Percentiles rank a stretch among this genome's conserved stretches.
phyloP scores from a whole-genome alignment of 2,329 filamentous ascomycete species.

The Rugonectria rugulosa region DNA sequence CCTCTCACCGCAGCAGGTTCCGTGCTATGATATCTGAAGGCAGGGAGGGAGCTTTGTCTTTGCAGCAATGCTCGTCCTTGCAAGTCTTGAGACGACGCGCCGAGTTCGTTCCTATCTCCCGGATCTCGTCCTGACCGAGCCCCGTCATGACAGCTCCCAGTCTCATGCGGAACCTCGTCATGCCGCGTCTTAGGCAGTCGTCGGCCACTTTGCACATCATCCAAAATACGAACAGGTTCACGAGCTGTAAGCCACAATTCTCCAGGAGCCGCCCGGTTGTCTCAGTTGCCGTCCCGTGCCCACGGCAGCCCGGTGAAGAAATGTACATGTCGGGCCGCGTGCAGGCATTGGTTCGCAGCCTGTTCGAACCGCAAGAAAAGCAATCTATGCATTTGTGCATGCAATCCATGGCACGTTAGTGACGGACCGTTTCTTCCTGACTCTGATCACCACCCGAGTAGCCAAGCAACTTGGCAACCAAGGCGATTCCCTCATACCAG shows the following conservation, averaged over 20 bases:
- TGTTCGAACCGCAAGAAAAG: constrained; percentile 6
- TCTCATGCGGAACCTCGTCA: neutral
- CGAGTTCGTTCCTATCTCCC: no score
- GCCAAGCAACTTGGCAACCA: neutral
- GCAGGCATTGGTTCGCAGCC: constrained; percentile 2
- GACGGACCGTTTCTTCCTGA: neutral
- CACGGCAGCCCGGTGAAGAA: constrained; percentile 1
- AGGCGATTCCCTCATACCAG: neutral
- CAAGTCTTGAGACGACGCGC: no score
- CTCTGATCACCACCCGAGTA: constrained; percentile 4
- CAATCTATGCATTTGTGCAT: constrained; percentile 7
- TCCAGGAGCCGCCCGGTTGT: constrained; percentile 7
- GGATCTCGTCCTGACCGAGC: no score
- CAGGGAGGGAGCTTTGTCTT: neutral
- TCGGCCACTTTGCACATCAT: neutral
- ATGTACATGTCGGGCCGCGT: constrained; percentile 4
- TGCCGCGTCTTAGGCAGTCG: neutral
- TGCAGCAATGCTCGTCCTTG: neutral
- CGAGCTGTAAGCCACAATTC: neutral
- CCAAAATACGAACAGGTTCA: constrained; percentile 12
- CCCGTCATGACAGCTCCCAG: no score
- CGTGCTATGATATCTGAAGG: constrained; percentile 1
- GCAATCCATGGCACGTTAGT: neutral
- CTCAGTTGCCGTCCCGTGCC: constrained; percentile 12
- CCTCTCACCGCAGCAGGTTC: constrained; percentile 5